Percentiles rank a stretch among this genome's conserved stretches.
Evolutionary conservation across 2,329 filamentous ascomycete genomes (phyloP).

Genomic region (Apiospora aurea): DNA sequence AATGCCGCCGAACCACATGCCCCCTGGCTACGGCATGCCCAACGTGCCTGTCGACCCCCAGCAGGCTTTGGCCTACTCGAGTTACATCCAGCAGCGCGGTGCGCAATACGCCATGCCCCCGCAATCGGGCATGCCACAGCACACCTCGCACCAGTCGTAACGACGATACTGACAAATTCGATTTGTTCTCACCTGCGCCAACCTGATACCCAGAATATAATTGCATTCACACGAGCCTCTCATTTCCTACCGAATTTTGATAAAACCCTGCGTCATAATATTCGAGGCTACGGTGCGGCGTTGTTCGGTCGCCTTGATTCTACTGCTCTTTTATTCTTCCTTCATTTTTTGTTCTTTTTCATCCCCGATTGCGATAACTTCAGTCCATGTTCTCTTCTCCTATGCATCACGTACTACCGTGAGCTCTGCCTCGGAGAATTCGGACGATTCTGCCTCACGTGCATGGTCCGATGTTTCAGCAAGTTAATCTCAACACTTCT

Average conservation of each 20-base stretch:
- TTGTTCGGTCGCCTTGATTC: constrained; percentile 46
- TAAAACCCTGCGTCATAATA: constrained; percentile 43
- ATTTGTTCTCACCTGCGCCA: constrained; percentile 37
- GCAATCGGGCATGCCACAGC: constrained; percentile 80
- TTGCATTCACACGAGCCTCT: constrained; percentile 53
- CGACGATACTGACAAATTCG: constrained; percentile 36
- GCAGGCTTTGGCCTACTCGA: constrained; percentile 83
- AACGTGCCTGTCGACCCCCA: constrained; percentile 76
- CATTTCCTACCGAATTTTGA: constrained; percentile 41
- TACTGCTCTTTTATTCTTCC: constrained; percentile 34
- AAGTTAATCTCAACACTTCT: constrained; percentile 17
- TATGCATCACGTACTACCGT: constrained; percentile 17
- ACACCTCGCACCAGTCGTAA: constrained; percentile 81
- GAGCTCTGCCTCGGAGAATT: constrained; percentile 5
- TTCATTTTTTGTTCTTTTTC: constrained; percentile 23
- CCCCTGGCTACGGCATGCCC: constrained; percentile 63
- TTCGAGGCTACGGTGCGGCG: constrained; percentile 52
- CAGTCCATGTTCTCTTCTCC: constrained; percentile 34
- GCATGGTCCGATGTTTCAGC: constrained; percentile 3
- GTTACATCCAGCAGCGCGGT: constrained; percentile 78
- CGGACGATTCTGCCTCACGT: constrained; percentile 1
- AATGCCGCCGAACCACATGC: constrained; percentile 73
- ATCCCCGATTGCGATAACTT: constrained; percentile 30
- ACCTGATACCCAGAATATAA: constrained; percentile 67
- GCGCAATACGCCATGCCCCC: constrained; percentile 82